Evolutionary conservation across 805 yeast species (phyloP), one percentile per base, ranked within the genome.

Genomic region (Wickerhamiella hasegawae): DNA sequence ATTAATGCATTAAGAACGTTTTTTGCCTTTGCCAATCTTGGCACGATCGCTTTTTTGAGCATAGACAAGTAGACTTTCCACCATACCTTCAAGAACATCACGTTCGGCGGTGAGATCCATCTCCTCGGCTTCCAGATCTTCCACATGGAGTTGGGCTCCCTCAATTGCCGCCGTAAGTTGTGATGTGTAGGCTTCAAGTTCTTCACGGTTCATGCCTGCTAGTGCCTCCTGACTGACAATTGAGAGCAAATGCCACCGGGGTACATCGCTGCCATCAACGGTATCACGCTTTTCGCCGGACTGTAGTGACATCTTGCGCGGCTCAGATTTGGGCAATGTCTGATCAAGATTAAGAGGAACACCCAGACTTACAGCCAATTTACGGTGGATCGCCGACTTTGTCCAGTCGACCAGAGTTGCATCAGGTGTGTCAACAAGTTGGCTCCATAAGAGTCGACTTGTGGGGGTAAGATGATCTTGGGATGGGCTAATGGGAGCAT

Each of bases 51-150:
- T 44, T 20, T 46, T 43, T 23, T 90, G 95, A 5, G 94, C 79
- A 52, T 85, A 84, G 5, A 94, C 96, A 12, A 85, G 80, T 45
- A 85, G 59, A 47, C 82, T 84, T 50, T 83, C 94, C 28, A 90
- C 84, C 45, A 90, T 93, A 2, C 76, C 67, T 46, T 87, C 94
- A 51, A 76, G 84, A 12, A 85, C 71, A 23, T 68, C 69, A 47
- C 80, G 78, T 52, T 84, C 92, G 29, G 63, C 66, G 38, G 60
- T 60, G 15, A 75, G 56, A 6, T 65, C 71, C 24, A 53, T 51
- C 32, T 67, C 60, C 39, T 67, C 60, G 40, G 66, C 54, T 33
- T 62, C 62, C 78, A 85, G 75, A 9, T 68, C 58, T 11, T 61
- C 51, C 11, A 69, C 48, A 23, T 63, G 48, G 8, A 41, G 49